Evolutionary conservation across 768 basidiomycete species (phyloP), one percentile per base, ranked within the genome.

Genomic region (Suillus subluteus): DNA sequence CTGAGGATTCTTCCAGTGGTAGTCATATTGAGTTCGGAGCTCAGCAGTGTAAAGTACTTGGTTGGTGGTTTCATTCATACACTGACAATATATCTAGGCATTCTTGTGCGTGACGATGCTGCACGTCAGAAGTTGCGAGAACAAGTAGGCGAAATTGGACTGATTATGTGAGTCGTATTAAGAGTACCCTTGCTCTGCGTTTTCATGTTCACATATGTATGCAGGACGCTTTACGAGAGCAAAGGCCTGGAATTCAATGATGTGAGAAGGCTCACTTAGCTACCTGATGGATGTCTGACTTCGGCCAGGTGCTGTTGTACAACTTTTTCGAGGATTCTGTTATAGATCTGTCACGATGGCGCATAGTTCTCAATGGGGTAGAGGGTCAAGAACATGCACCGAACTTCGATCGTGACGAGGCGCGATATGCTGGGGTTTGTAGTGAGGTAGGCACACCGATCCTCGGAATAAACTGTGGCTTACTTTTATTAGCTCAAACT

Each of bases 301-400:
- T 2, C 35, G 23, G 12, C 26, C 65, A 91, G 90, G 90, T 93
- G 5, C 79, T 93, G 4, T 71, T 93, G 13, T 92, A 88, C 70
- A 87, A 93, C 68, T 92, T 92, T 75, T 93, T 93, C 69, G 82
- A 86, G 32, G 88, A 90, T 68, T 92, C 91, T 0, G 69, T 72
- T 0, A 75, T 84, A 2, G 82, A 82, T 48, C 65, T 73, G 2
- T 75, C 84, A 0, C 87, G 87, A 58, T 92, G 91, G 91, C 80
- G 88, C 11, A 79, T 89, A 1, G 76, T 91, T 5, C 72, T 88
- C 5, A 85, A 86, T 61, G 79, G 74, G 1, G 63, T 82, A 0
- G 73, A 79, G 41, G 72, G 75, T n/a, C 62, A 67, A 30, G 62
- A 65, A 35, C 65, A 73, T 6, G 82, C 81, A 21, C 88, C 88